These are phyloP conservation scores for Suhomyces atakaporum DNA, from an alignment of 1,139 yeast genomes.

Conservation along the genomic window DNA sequence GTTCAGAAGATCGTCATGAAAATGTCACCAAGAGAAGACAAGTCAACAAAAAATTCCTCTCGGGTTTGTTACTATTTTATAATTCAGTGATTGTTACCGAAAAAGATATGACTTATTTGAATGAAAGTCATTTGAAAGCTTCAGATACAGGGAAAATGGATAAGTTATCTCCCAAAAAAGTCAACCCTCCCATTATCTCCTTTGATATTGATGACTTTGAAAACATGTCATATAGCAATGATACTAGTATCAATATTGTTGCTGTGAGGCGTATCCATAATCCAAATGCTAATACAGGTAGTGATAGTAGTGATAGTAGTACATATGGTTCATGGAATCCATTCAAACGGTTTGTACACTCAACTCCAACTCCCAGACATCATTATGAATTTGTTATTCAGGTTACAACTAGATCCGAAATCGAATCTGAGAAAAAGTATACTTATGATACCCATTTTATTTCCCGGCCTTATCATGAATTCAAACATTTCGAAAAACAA, in stretches of 20 bases:
- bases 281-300: not conserved
- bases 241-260: constrained; percentile 61
- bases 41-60: constrained; percentile 58
- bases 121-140: constrained; percentile 50
- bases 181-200: constrained; percentile 5
- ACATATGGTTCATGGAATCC: constrained; percentile 27
- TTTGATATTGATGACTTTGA: constrained; percentile 32
- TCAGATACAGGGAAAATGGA: constrained; percentile 55
- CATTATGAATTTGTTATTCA: constrained; percentile 50
- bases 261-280: constrained; percentile 52
- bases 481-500: constrained; percentile 53
- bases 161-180: constrained; percentile 23
- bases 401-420: constrained; percentile 28
- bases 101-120: constrained; percentile 55
- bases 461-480: constrained; percentile 66
- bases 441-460: constrained; percentile 43
- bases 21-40: constrained; percentile 72
- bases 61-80: constrained; percentile 64
- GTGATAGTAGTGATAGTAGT: not conserved
- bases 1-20: constrained; percentile 71
- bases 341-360: constrained; percentile 19
- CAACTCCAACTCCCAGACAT: constrained; percentile 25
- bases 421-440: constrained; percentile 4
- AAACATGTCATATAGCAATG: constrained; percentile 51
- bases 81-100: constrained; percentile 74